Evolutionary conservation across 192 early-diverging fungal species (phyloP).

Genomic region (Rhizoclosmatium globosum): DNA sequence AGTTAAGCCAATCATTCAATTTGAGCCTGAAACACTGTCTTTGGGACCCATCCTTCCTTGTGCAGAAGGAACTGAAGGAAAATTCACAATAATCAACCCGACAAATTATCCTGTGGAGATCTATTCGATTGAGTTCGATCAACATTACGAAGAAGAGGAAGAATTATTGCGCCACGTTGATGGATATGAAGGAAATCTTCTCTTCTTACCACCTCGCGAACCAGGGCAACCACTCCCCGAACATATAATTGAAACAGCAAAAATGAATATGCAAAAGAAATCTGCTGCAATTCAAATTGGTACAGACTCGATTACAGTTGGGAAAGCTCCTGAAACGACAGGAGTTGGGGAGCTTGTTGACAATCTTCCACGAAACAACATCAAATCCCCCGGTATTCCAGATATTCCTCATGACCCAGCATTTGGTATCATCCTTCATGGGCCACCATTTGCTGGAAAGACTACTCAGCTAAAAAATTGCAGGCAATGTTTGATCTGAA

Average conservation of each 20-base stretch:
- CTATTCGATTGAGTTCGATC: conserved; percentile 63
- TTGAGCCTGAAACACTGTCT: conserved; percentile 55
- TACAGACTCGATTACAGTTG: conserved; percentile 12
- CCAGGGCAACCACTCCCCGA: conserved; percentile 54
- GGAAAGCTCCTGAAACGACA: background rate
- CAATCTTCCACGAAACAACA: conserved; percentile 2
- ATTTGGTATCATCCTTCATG: conserved; percentile 55
- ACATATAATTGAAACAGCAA: conserved; percentile 42
- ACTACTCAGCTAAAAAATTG: conserved; percentile 54
- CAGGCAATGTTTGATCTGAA: conserved; percentile 38
- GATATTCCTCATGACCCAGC: conserved; percentile 28
- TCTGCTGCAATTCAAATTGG: background rate
- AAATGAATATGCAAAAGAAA: conserved; percentile 41
- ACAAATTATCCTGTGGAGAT: conserved; percentile 60
- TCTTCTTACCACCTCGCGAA: conserved; percentile 58
- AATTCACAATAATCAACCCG: conserved; percentile 57
- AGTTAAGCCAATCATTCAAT: conserved; percentile 47
- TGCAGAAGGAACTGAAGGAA: conserved; percentile 55
- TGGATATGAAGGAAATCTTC: conserved; percentile 46
- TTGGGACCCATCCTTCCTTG: conserved; percentile 62
- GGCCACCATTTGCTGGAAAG: conserved; percentile 63
- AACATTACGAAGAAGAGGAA: conserved; percentile 61
- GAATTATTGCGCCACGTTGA: conserved; percentile 52
- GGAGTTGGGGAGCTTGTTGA: conserved; percentile 55
- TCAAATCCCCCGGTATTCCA: background rate